Conservation (phyloP, 768 basidiomycete species). For the Candolleomyces eurysporus region DNA sequence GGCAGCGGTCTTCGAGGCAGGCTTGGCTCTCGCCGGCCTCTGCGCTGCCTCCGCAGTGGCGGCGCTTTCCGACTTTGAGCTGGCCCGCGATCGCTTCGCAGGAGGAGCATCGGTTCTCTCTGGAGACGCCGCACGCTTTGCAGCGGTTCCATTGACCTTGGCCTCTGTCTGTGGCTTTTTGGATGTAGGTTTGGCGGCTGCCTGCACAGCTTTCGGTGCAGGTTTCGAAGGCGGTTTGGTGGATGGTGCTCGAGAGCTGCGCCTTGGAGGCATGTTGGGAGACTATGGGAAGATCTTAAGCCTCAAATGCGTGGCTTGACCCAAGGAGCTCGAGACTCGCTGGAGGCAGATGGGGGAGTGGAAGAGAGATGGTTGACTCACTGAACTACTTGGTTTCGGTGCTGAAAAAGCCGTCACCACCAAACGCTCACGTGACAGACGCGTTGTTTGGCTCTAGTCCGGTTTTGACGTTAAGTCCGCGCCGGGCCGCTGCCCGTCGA, state of each 20-base stretch:
- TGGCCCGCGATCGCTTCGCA: slow-evolving; percentile 44
- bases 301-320: no score
- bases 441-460: slow-evolving; percentile 35
- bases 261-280: slow-evolving; percentile 42
- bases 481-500: no score
- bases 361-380: slow-evolving; percentile 12
- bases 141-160: slow-evolving; percentile 28
- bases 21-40: background rate
- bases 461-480: background rate
- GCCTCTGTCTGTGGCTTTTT: background rate
- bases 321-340: background rate
- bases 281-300: background rate
- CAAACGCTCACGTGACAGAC: slow-evolving; percentile 34
- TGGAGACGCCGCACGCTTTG: slow-evolving; percentile 55
- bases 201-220: slow-evolving; percentile 25
- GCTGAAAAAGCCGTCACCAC: slow-evolving; percentile 16
- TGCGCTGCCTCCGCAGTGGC: slow-evolving; percentile 3
- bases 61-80: slow-evolving; percentile 4
- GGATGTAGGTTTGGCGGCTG: slow-evolving; percentile 20
- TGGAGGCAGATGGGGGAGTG: slow-evolving; percentile 13
- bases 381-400: slow-evolving; percentile 8
- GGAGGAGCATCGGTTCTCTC: slow-evolving; percentile 41
- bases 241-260: slow-evolving; percentile 52
- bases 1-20: slow-evolving; percentile 12
- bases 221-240: slow-evolving; percentile 37